A percentile compares a stretch with the other conserved stretches of the same genome.
phyloP scores from a whole-genome alignment of 2,329 filamentous ascomycete species.

The Helotiales sp. region DNA sequence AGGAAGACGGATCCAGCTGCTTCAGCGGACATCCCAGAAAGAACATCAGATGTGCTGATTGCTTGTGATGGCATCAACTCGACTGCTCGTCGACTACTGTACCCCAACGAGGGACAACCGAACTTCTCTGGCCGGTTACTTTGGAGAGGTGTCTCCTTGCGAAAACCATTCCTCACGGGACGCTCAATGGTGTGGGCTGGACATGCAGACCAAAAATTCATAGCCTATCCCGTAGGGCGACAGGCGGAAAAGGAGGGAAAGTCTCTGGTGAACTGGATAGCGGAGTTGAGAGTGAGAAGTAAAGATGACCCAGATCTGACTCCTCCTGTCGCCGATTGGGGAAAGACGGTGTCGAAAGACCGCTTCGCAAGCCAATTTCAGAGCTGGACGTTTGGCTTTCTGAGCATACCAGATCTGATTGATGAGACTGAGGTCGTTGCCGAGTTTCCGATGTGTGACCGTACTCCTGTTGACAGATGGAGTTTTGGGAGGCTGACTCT shows the following conservation, averaged over 20 bases:
- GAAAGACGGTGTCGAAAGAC: slow-evolving; percentile 48
- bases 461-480: slow-evolving; percentile 49
- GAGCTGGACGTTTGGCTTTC: slow-evolving; percentile 49
- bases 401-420: slow-evolving; percentile 50
- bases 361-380: slow-evolving; percentile 48
- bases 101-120: slow-evolving; percentile 51
- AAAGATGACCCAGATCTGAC: slow-evolving; percentile 50
- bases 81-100: slow-evolving; percentile 47
- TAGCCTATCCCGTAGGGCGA: slow-evolving; percentile 51
- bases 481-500: slow-evolving; percentile 46
- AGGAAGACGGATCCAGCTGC: slow-evolving; percentile 36
- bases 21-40: slow-evolving; percentile 40
- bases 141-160: slow-evolving; percentile 51
- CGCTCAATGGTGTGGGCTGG: slow-evolving; percentile 53
- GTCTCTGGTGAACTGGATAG: slow-evolving; percentile 53
- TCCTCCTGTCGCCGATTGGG: slow-evolving; percentile 52
- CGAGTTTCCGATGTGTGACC: slow-evolving; percentile 54
- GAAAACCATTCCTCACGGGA: slow-evolving; percentile 48
- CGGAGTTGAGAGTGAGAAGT: slow-evolving; percentile 49
- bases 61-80: slow-evolving; percentile 54
- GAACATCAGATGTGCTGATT: slow-evolving; percentile 46
- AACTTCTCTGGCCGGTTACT: slow-evolving; percentile 53
- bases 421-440: slow-evolving; percentile 49
- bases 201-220: slow-evolving; percentile 54
- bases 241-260: slow-evolving; percentile 45